Evolutionary conservation across 805 yeast genomes (phyloP).

Genomic region (Saturnispora saitoi): DNA sequence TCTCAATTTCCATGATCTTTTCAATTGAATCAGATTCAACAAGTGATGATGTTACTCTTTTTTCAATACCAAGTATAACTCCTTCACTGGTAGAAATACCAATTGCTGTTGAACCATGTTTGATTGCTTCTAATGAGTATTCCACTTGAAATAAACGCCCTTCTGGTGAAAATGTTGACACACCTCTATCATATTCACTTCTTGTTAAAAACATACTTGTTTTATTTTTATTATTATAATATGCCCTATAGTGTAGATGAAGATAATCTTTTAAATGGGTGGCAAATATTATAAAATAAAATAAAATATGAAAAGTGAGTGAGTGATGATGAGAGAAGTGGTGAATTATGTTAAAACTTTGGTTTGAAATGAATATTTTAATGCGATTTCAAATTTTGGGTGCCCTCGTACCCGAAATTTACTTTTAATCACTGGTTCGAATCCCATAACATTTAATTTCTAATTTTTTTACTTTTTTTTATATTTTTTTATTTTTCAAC

Average conservation of each 20-base stretch:
- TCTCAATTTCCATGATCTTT: constrained; percentile 89
- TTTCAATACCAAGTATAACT: constrained; percentile 93
- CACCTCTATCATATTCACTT: constrained; percentile 99
- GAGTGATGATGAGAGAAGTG: no score
- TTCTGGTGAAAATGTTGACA: constrained; percentile 96
- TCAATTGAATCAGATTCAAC: constrained; percentile 91
- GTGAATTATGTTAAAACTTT: no score
- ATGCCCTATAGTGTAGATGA: neutral
- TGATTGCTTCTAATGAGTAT: constrained; percentile 94
- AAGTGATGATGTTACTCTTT: constrained; percentile 87
- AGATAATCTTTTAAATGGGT: neutral
- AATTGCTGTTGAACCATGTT: constrained; percentile 95
- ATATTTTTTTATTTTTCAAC: no score
- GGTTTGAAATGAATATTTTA: no score
- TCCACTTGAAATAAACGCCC: constrained; percentile 98
- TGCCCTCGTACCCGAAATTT: no score
- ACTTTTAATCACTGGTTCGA: no score
- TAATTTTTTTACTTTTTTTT: no score
- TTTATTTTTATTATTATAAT: neutral
- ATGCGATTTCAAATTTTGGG: no score
- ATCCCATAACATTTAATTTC: no score
- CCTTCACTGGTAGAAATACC: constrained; percentile 95
- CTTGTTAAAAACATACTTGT: constrained; percentile 89
- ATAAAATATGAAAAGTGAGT: no score
- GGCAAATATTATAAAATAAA: neutral